A percentile compares a stretch with the other conserved stretches of the same genome.
These are phyloP conservation scores for Sinapis alba DNA, from an alignment of 441 rosid species.

Conservation along the genomic window DNA sequence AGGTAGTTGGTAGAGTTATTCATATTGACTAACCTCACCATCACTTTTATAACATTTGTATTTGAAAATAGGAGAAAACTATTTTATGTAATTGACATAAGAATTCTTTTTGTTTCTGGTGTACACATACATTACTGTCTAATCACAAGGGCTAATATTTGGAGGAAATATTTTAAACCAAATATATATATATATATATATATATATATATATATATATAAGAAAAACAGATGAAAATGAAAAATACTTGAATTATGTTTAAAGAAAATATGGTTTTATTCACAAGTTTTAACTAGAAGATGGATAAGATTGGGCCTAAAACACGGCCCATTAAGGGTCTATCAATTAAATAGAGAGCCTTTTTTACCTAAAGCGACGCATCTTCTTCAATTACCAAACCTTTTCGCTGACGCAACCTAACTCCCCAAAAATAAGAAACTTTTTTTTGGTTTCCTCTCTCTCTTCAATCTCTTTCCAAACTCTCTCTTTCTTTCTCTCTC, in stretches of 20 bases:
- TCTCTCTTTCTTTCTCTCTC: constrained; percentile 26
- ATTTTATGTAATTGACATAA: not conserved
- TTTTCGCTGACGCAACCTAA: constrained; percentile 40
- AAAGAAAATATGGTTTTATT: not conserved
- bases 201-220: no score
- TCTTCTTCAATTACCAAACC: constrained; percentile 13
- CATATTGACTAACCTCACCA: not conserved
- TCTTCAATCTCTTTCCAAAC: constrained; percentile 16
- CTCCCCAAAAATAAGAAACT: constrained; percentile 29
- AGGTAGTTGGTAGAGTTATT: not conserved
- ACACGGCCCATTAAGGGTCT: not conserved
- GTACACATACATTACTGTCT: not conserved
- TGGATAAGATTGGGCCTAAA: not conserved
- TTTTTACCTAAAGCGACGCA: constrained; percentile 29
- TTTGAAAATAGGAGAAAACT: not conserved
- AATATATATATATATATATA: no score
- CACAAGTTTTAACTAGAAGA: not conserved
- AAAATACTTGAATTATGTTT: no score
- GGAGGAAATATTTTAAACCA: no score
- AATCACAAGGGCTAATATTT: not conserved
- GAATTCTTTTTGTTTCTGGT: not conserved
- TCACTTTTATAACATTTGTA: not conserved
- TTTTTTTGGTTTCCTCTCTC: not conserved
- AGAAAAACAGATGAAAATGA: no score
- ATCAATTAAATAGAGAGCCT: not conserved